These are phyloP conservation scores for Diaporthe sp. DNA, from an alignment of 2,329 filamentous ascomycete species.

Conservation along the genomic window DNA sequence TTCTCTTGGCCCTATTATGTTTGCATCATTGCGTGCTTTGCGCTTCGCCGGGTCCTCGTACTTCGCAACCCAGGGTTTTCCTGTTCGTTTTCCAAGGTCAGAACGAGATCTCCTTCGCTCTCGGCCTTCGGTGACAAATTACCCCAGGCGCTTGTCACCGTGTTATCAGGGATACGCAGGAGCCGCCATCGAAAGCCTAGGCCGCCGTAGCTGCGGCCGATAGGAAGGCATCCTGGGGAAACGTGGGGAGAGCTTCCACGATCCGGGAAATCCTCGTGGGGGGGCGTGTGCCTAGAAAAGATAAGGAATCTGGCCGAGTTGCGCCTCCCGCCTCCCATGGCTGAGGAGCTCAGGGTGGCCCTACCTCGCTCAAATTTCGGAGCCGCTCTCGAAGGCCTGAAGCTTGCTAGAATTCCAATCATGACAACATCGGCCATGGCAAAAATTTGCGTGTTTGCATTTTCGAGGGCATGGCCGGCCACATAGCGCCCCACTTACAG, in stretches of 20 bases:
- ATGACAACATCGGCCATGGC: conserved; percentile 13
- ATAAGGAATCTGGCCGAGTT: conserved; percentile 34
- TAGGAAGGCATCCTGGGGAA: conserved; percentile 28
- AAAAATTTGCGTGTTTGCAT: conserved; percentile 4
- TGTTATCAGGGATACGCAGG: conserved; percentile 15
- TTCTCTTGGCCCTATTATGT: not conserved
- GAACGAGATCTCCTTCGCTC: not conserved
- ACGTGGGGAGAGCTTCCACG: conserved; percentile 30
- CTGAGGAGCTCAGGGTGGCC: conserved; percentile 11
- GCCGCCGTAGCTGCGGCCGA: conserved; percentile 9
- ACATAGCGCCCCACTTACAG: conserved; percentile 3
- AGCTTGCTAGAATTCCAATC: conserved; percentile 26
- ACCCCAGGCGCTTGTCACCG: conserved; percentile 4
- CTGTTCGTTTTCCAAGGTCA: not conserved
- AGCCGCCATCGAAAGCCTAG: conserved; percentile 17
- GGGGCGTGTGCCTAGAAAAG: conserved; percentile 27
- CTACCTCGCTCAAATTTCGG: conserved; percentile 34
- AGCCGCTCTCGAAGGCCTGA: not conserved
- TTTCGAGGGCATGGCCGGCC: not conserved
- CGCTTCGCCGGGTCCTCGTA: not conserved
- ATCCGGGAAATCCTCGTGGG: conserved; percentile 34
- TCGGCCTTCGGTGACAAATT: conserved; percentile 15
- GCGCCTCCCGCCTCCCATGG: conserved; percentile 30
- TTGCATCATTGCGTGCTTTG: conserved; percentile 7
- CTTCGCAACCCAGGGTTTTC: not conserved